phyloP scores from a whole-genome alignment of 2,329 filamentous ascomycete species.

The Neopestalotiopsis rosae region DNA sequence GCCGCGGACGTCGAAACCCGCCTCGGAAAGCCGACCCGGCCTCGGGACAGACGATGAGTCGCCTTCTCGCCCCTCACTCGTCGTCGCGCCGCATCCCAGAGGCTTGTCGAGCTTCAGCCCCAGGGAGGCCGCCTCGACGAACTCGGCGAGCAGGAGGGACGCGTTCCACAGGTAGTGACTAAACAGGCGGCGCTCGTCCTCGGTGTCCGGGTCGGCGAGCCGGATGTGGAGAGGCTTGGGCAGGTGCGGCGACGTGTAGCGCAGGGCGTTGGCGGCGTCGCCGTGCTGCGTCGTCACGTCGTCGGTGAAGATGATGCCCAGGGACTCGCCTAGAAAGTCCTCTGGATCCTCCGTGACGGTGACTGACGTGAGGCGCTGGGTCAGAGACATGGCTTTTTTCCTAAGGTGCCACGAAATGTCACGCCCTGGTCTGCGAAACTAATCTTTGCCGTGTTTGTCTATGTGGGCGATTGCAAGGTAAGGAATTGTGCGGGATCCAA shows the following conservation, averaged over 20 bases:
- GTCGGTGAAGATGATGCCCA: conserved; percentile 71
- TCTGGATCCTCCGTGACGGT: conserved; percentile 52
- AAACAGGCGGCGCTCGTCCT: conserved; percentile 65
- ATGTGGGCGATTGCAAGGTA: not conserved
- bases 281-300: conserved; percentile 72
- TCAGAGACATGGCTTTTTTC: conserved; percentile 49
- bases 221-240: conserved; percentile 49
- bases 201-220: conserved; percentile 53
- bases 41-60: not conserved
- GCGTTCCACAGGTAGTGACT: conserved; percentile 79
- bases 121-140: conserved; percentile 57
- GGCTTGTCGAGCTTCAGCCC: not conserved
- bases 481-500: not conserved
- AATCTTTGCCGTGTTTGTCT: too few relatives aligned
- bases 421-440: too few relatives aligned
- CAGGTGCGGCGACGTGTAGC: conserved; percentile 62
- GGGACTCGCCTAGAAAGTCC: conserved; percentile 63
- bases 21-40: conserved; percentile 1
- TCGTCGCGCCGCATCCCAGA: not conserved
- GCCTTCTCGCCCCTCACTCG: not conserved
- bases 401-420: too few relatives aligned
- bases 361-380: conserved; percentile 48
- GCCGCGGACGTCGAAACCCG: conserved; percentile 53
- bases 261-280: conserved; percentile 60
- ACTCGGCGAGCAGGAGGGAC: conserved; percentile 58